A percentile compares a stretch with the other conserved stretches of the same genome.
These are phyloP conservation scores for Cornus controversa DNA, from an alignment of 148 eudicot species.

Conservation along the genomic window DNA sequence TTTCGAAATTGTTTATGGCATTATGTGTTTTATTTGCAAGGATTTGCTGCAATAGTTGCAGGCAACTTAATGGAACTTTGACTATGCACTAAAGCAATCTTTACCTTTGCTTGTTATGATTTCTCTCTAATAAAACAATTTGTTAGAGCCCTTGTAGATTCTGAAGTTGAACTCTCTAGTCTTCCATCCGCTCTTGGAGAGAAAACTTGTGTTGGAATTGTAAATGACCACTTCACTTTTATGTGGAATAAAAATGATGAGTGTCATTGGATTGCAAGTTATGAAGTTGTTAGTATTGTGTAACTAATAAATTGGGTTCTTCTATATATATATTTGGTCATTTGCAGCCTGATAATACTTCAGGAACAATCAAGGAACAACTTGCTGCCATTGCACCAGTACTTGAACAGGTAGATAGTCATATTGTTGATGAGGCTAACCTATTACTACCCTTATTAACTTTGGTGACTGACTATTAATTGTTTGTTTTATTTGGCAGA, in stretches of 20 bases:
- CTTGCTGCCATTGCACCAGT: conserved; percentile 87
- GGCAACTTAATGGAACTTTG: conserved; percentile 79
- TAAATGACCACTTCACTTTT: too few relatives aligned
- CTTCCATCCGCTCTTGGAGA: conserved; percentile 91
- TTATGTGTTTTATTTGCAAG: too few relatives aligned
- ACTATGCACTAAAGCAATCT: conserved; percentile 82
- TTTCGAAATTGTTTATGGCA: too few relatives aligned
- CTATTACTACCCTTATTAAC: conserved; percentile 20
- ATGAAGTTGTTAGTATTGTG: not conserved
- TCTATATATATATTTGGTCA: conserved; percentile 13
- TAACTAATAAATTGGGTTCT: not conserved
- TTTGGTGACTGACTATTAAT: not conserved
- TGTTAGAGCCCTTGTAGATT: conserved; percentile 83
- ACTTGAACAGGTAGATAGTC: conserved; percentile 61
- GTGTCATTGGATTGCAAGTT: not conserved
- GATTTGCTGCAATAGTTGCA: conserved; percentile 79
- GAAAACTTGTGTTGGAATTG: conserved; percentile 69
- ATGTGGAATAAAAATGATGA: too few relatives aligned
- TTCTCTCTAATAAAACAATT: too few relatives aligned
- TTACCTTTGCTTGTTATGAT: too few relatives aligned
- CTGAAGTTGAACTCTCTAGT: conserved; percentile 67
- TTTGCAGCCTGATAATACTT: conserved; percentile 81
- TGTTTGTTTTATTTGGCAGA: conserved; percentile 47
- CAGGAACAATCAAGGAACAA: conserved; percentile 94
- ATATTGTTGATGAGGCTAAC: conserved; percentile 78